Base-by-base conservation (phyloP, 768 basidiomycete species). In the Leccinum uliginosum region DNA sequence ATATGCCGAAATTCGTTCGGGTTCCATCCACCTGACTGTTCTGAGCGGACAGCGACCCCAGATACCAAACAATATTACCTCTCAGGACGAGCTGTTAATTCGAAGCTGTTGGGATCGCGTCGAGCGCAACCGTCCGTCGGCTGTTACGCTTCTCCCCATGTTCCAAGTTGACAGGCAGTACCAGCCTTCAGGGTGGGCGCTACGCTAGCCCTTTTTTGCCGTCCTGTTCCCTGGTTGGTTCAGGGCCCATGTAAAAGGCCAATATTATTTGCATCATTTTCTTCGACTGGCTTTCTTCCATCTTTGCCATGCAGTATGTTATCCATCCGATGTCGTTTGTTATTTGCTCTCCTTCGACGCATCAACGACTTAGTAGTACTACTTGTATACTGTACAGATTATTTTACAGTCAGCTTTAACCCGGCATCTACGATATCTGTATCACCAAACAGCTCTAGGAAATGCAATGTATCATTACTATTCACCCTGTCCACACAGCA, bases 51-150 rank as follows among this genome's bases (percentile, higher is more conserved):
- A 57, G 30, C 52, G 58, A 0, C 65, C 67, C 29, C 4, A 30
- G 23, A 62, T 68, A 38, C 51, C 61, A 6, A 52, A 11, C 7
- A 3, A 32, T 32, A 38, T 67, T 15, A 44, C 49, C 14, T 17
- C 0, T 2, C 14, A 35, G 55, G 44, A 69, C 35, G 34, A 17
- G 32, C 50, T 24, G 0, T 21, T 59, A 6, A 69, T 68, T 14
- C 47, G 7, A 30, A 45, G 4, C 32, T 68, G 67, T 29, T 68
- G 65, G 67, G 45, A 62, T 50, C 30, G 2, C 1, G 51, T 59
- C n/a, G 60, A 67, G 19, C 0, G 1, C 17, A 57, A 17, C n/a
- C 67, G 67, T 34, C 67, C 67, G 38, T 51, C 26, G 6, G 62
- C 65, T 6, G 32, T 48, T 5, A 45, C 19, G 5, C 63, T 68